Conservation (phyloP, 495 filamentous ascomycete genomes). For the Lindgomyces ingoldianus region DNA sequence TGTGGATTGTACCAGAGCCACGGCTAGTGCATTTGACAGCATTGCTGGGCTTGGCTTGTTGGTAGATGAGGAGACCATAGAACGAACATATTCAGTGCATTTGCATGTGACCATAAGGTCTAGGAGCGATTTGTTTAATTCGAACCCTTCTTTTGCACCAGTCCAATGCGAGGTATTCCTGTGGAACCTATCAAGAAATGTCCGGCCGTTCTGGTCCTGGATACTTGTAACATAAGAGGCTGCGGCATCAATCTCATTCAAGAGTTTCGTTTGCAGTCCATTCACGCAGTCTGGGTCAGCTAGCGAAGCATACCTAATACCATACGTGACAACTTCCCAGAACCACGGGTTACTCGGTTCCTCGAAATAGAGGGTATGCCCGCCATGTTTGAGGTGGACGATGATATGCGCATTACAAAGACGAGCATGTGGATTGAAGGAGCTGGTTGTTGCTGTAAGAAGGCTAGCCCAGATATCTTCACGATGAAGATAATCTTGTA, state of each 20-base stretch:
- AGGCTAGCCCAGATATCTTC: constrained; percentile 4
- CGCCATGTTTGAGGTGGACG: background rate
- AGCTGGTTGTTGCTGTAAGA: background rate
- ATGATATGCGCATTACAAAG: constrained; percentile 10
- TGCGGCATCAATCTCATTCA: constrained; percentile 1
- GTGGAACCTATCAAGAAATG: background rate
- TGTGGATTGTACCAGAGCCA: background rate
- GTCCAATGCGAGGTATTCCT: background rate
- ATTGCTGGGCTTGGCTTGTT: too few relatives aligned
- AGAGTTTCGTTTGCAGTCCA: background rate
- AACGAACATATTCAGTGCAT: too few relatives aligned
- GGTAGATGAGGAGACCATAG: too few relatives aligned
- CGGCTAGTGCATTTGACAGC: background rate
- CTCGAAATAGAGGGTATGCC: background rate
- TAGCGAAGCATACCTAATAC: constrained; percentile 5
- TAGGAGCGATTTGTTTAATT: background rate
- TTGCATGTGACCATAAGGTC: too few relatives aligned
- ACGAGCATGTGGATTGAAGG: constrained; percentile 11
- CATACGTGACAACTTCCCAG: background rate
- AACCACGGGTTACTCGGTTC: background rate
- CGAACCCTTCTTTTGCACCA: background rate
- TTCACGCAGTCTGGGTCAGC: background rate
- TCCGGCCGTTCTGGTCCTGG: background rate
- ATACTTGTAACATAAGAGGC: background rate
- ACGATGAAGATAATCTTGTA: constrained; percentile 19